Conservation (phyloP, 129 eudicot species). For the Chrysanthemum makinoi region DNA sequence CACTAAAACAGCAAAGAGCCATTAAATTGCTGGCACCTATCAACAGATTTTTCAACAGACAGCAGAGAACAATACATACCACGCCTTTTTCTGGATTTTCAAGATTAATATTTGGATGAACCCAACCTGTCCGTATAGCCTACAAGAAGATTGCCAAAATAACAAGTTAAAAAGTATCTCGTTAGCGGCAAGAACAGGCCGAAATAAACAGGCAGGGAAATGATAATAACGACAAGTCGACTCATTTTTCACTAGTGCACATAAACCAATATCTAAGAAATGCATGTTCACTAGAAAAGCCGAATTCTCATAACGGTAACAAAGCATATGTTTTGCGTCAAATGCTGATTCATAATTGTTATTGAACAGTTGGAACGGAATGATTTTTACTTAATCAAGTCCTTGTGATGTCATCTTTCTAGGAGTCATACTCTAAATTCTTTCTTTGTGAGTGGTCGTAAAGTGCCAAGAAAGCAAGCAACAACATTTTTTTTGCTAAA, state of each 20-base stretch:
- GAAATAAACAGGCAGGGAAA: background rate
- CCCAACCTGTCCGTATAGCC: slow-evolving; percentile 97
- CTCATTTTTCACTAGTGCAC: background rate
- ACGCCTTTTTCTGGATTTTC: slow-evolving; percentile 87
- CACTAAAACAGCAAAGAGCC: background rate
- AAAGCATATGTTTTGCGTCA: background rate
- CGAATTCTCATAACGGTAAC: background rate
- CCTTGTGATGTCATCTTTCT: background rate
- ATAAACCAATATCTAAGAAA: background rate
- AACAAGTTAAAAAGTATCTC: background rate
- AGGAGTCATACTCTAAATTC: background rate
- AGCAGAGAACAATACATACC: slow-evolving; percentile 48
- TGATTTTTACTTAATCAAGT: background rate
- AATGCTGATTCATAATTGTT: background rate
- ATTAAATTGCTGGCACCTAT: too few species aligned
- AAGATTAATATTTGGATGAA: slow-evolving; percentile 94
- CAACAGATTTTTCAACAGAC: too few species aligned
- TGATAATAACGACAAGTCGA: background rate
- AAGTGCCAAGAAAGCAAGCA: background rate
- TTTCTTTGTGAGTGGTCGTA: background rate
- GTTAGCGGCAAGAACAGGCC: background rate
- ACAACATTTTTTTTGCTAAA: background rate
- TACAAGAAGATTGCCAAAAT: slow-evolving; percentile 33
- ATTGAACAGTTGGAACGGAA: background rate
- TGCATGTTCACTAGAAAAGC: background rate